phyloP scores from a whole-genome alignment of 768 basidiomycete species.

The Xerocomellus intermedius region DNA sequence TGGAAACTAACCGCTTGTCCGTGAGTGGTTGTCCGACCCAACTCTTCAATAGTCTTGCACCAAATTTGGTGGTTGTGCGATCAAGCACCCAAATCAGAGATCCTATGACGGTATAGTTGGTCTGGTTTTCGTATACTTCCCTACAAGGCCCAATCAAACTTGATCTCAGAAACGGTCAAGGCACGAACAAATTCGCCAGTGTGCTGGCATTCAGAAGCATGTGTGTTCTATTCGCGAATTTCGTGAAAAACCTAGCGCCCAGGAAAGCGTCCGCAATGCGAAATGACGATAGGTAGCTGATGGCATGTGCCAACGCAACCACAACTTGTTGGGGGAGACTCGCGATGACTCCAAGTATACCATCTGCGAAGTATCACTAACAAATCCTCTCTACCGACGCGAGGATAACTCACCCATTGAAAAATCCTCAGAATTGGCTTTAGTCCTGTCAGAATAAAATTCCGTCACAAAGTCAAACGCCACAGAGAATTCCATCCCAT shows the following conservation, averaged over 20 bases:
- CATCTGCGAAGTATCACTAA: conserved; percentile 39
- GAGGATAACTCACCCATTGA: conserved; percentile 14
- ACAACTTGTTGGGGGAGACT: conserved; percentile 70
- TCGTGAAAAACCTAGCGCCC: conserved; percentile 74
- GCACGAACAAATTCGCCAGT: conserved; percentile 64
- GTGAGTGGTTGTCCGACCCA: conserved; percentile 90
- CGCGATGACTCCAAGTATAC: conserved; percentile 58
- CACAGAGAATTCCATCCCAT: conserved; percentile 56
- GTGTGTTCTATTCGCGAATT: conserved; percentile 71
- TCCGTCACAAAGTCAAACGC: conserved; percentile 66
- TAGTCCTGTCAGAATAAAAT: conserved; percentile 61
- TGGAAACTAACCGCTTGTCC: conserved; percentile 53
- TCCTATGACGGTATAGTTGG: conserved; percentile 69
- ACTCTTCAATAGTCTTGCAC: conserved; percentile 72
- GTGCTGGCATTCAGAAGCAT: conserved; percentile 93
- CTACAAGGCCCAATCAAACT: conserved; percentile 30
- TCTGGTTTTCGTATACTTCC: conserved; percentile 92
- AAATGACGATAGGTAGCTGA: conserved; percentile 71
- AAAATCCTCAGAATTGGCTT: conserved; percentile 39
- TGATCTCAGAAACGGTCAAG: background rate
- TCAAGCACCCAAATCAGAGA: conserved; percentile 86
- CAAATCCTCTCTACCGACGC: background rate
- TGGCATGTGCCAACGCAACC: conserved; percentile 69
- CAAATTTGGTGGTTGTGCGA: conserved; percentile 85
- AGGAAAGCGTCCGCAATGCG: conserved; percentile 75